A percentile compares a stretch with the other conserved stretches of the same genome.
These are phyloP conservation scores for Pythium sukuiense DNA, from an alignment of 352 stramenopile species.

Conservation along the genomic window DNA sequence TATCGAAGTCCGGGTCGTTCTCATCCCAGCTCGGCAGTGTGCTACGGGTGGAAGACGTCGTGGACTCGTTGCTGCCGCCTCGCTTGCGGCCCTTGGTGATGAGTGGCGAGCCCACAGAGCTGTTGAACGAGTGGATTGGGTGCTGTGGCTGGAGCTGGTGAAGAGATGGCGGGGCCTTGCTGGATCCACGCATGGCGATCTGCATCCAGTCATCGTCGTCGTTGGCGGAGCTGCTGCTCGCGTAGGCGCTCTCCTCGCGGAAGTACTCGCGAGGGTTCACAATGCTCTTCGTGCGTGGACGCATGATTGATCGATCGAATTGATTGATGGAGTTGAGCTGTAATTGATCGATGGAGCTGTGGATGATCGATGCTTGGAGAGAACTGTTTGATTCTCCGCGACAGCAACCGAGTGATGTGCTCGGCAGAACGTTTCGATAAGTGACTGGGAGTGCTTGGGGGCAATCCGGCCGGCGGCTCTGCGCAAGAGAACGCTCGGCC, in stretches of 20 bases:
- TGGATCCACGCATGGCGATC: constrained; percentile 35
- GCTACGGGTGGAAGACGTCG: constrained; percentile 19
- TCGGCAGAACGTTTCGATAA: constrained; percentile 25
- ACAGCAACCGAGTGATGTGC: constrained; percentile 4
- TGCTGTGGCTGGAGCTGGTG: constrained; percentile 8
- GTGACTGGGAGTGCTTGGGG: constrained; percentile 4
- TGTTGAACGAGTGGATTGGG: constrained; percentile 3
- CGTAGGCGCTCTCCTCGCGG: constrained; percentile 37
- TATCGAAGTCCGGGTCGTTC: constrained; percentile 30
- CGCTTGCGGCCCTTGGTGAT: constrained; percentile 38
- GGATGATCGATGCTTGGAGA: not conserved
- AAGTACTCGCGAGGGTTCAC: constrained; percentile 79
- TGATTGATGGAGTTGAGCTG: not conserved
- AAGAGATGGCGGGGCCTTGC: not conserved
- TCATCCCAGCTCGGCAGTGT: constrained; percentile 64
- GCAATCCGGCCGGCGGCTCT: not conserved
- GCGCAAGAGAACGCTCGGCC: constrained; percentile 11
- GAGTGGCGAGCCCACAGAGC: constrained; percentile 23
- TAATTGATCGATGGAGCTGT: not conserved
- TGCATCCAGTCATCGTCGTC: constrained; percentile 53
- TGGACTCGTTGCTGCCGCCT: constrained; percentile 40
- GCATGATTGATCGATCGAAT: constrained; percentile 35
- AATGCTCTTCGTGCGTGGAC: constrained; percentile 70
- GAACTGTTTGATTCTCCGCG: not conserved
- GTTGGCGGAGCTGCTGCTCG: constrained; percentile 33